Evolutionary conservation across 2,329 filamentous ascomycete species (phyloP), one percentile per base, ranked within the genome.

Genomic region (Penicillium crustosum): DNA sequence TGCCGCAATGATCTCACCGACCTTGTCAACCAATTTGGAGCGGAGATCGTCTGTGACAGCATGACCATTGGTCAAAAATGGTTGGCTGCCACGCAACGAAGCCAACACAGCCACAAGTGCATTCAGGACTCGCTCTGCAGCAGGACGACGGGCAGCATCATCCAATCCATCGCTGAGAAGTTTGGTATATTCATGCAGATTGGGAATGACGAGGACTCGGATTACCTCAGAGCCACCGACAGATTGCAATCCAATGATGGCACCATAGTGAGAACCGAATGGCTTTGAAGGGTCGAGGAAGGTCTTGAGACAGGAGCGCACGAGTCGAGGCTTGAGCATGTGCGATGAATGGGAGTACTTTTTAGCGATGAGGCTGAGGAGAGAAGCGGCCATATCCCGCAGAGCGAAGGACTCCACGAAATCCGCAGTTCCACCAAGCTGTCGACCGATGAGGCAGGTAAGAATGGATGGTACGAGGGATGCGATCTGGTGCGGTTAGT

Each of bases 281-380:
- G 92, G 87, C 70, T 93, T 91, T 43, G 87, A 86, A 0, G 91
- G 90, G 68, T 97, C 93, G 31, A 99, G 83, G 74, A 97, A 93
- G 68, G 89, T 87, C 77, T 96, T 96, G 35, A 97, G 83, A 69
- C 92, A 97, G 0, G 93, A 94, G n/a, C 94, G 85, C 4, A 92
- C 93, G 31, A 99, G 87, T 62, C 95, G 90, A 2, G 93, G 88
- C 57, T 92, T 91, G 27, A 97, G 84, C 15, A 91, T 88, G 43
- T 89, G 87, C 57, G 93, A 96, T 5, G 87, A 89, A 27, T 87
- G 83, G 6, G 89, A 87, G 77, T 95, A 97, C 69, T 93, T 93
- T 61, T 83, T 84, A 4, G 90, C 88, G 39, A 99, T 90, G 36
- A 86, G 84, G 33, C 87, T 88, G 17, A 97, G 83, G 6, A 99